Conservation (phyloP, 495 filamentous ascomycete species). For the Cercophora scortea region DNA sequence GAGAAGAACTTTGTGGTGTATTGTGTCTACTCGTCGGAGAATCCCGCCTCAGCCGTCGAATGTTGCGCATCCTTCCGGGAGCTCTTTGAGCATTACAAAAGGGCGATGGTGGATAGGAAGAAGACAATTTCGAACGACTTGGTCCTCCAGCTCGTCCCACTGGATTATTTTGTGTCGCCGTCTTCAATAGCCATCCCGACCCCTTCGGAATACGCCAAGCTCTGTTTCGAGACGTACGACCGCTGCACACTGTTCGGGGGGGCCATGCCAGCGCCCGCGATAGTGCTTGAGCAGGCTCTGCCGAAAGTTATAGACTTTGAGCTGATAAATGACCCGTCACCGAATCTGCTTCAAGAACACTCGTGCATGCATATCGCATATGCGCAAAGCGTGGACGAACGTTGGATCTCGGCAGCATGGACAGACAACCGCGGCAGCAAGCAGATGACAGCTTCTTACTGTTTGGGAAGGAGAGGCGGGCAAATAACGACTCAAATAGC, state of each 20-base stretch:
- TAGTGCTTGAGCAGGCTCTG: slow-evolving; percentile 64
- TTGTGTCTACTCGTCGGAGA: slow-evolving; percentile 68
- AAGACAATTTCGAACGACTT: slow-evolving; percentile 54
- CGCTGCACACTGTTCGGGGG: slow-evolving; percentile 58
- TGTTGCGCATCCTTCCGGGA: slow-evolving; percentile 72
- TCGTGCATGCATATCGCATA: slow-evolving; percentile 82
- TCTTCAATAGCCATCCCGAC: slow-evolving; percentile 59
- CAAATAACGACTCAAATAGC: slow-evolving; percentile 45
- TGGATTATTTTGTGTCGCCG: slow-evolving; percentile 58
- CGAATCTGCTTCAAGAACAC: slow-evolving; percentile 74
- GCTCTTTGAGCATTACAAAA: slow-evolving; percentile 63
- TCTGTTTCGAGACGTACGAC: slow-evolving; percentile 83
- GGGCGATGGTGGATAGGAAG: slow-evolving; percentile 43
- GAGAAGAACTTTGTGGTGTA: slow-evolving; percentile 71
- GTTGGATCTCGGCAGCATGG: slow-evolving; percentile 92
- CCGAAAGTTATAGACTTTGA: slow-evolving; percentile 76
- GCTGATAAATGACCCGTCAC: slow-evolving; percentile 55
- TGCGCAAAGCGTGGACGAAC: slow-evolving; percentile 68
- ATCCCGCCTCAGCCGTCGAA: slow-evolving; percentile 57
- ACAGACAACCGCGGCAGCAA: slow-evolving; percentile 72
- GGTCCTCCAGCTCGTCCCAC: slow-evolving; percentile 75
- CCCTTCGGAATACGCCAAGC: slow-evolving; percentile 54
- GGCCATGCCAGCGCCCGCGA: slow-evolving; percentile 55
- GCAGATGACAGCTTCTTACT: slow-evolving; percentile 73
- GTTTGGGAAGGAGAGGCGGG: slow-evolving; percentile 58